Evolutionary conservation across 345 rosid genomes (phyloP).

Genomic region (Pugionium dolabratum): DNA sequence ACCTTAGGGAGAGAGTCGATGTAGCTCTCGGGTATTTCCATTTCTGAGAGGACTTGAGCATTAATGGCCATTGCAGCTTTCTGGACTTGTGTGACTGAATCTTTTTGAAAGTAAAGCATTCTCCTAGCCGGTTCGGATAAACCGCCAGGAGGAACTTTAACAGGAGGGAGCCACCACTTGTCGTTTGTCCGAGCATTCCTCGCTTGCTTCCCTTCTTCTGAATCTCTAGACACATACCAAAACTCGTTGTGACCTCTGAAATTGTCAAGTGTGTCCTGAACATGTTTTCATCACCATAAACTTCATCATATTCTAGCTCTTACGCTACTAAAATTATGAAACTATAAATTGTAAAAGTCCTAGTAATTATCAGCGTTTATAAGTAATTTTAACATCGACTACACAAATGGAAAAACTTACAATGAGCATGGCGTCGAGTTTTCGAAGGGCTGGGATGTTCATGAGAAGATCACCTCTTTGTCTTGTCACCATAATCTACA

Average conservation of each 20-base stretch:
- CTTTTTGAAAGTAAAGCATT: slow-evolving; percentile 80
- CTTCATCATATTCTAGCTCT: slow-evolving; percentile 16
- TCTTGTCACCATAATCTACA: slow-evolving; percentile 81
- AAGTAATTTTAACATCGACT: neutral
- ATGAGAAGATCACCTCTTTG: slow-evolving; percentile 84
- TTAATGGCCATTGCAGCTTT: slow-evolving; percentile 97
- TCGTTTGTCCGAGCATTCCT: slow-evolving; percentile 56
- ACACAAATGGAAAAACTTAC: slow-evolving; percentile 45
- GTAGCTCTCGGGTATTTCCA: slow-evolving; percentile 85
- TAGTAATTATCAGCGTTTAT: too few species aligned
- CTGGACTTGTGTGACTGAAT: slow-evolving; percentile 91
- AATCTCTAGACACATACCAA: slow-evolving; percentile 74
- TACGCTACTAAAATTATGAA: neutral
- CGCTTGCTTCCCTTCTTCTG: slow-evolving; percentile 53
- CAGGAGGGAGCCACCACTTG: slow-evolving; percentile 94
- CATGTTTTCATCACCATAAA: slow-evolving; percentile 8
- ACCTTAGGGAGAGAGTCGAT: slow-evolving; percentile 94
- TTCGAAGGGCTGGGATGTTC: slow-evolving; percentile 84
- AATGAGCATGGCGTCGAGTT: slow-evolving; percentile 83
- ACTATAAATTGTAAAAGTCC: too few species aligned
- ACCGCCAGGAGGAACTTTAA: slow-evolving; percentile 72
- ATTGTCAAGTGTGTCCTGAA: slow-evolving; percentile 67
- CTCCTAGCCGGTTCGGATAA: slow-evolving; percentile 61
- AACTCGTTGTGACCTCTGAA: slow-evolving; percentile 76
- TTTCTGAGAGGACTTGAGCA: slow-evolving; percentile 88